Conservation (phyloP, 2,329 filamentous ascomycete genomes). For the Nothomitra cinnamomea region DNA sequence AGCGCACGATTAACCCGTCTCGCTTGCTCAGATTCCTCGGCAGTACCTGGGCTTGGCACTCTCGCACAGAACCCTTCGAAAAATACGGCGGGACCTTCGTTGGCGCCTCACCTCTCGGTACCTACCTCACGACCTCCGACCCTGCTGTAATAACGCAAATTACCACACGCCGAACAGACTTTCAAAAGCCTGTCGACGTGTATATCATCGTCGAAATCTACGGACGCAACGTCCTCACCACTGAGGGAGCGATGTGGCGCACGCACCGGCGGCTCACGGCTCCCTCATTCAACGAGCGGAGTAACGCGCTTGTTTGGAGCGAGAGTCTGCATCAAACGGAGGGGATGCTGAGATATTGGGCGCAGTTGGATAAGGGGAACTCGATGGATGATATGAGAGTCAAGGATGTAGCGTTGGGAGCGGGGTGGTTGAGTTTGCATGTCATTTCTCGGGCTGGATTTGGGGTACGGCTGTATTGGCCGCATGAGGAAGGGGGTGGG, state of each 20-base stretch:
- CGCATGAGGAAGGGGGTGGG: conserved; percentile 32
- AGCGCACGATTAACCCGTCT: too few species aligned
- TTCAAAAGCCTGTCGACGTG: conserved; percentile 15
- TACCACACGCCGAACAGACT: conserved; percentile 14
- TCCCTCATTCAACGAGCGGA: conserved; percentile 30
- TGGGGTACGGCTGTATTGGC: conserved; percentile 40
- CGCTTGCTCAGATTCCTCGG: too few species aligned
- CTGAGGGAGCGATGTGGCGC: conserved; percentile 18
- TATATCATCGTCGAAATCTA: conserved; percentile 19
- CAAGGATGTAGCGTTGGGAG: conserved; percentile 40
- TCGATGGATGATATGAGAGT: conserved; percentile 29
- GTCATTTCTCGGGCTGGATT: conserved; percentile 56
- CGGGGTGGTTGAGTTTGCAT: conserved; percentile 44
- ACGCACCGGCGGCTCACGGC: conserved; percentile 18
- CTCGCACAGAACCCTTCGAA: conserved; percentile 7
- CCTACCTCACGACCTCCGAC: conserved; percentile 14
- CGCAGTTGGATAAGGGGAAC: conserved; percentile 10
- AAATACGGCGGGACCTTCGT: conserved; percentile 13
- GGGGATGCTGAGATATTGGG: conserved; percentile 43
- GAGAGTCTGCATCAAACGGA: conserved; percentile 47
- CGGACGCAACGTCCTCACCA: conserved; percentile 16
- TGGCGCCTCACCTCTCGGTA: conserved; percentile 10
- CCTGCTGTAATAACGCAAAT: conserved; percentile 16
- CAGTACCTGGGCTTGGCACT: too few species aligned
- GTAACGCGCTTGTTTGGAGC: conserved; percentile 48